Conservation (phyloP, 1,284 basidiomycete genomes). For the Melampsora americana region DNA sequence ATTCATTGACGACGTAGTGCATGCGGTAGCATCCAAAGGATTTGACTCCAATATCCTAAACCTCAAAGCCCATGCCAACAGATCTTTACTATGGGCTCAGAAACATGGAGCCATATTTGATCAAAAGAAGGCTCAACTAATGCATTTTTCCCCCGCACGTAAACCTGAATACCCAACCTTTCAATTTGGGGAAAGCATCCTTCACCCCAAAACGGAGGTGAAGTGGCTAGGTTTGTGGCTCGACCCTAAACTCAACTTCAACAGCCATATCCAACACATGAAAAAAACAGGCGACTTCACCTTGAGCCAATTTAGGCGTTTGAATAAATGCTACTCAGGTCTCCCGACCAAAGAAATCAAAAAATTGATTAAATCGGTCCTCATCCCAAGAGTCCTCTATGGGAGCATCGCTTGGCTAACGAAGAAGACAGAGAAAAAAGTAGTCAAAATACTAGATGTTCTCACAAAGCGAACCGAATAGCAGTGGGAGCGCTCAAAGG, state of each 20-base stretch:
- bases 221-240: conserved; percentile 20
- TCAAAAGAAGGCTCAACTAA: conserved; percentile 13
- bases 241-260: conserved; percentile 6
- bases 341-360: neutral
- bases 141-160: neutral
- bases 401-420: neutral
- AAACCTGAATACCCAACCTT: neutral
- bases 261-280: neutral
- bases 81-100: neutral
- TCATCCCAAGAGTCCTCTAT: neutral
- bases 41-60: neutral
- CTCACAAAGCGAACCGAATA: too few species aligned
- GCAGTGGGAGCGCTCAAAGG: neutral
- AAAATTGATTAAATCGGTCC: neutral
- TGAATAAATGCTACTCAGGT: neutral
- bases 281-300: neutral
- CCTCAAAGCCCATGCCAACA: neutral
- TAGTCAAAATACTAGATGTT: neutral
- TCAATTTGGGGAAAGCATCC: neutral
- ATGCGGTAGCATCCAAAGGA: neutral
- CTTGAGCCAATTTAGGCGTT: neutral
- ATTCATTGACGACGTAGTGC: conserved; percentile 22
- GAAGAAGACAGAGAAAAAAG: neutral
- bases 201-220: neutral
- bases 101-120: conserved; percentile 25